A percentile compares a stretch with the other conserved stretches of the same genome.
phyloP scores from a whole-genome alignment of 495 filamentous ascomycete species.

The Thermothielavioides terrestris region DNA sequence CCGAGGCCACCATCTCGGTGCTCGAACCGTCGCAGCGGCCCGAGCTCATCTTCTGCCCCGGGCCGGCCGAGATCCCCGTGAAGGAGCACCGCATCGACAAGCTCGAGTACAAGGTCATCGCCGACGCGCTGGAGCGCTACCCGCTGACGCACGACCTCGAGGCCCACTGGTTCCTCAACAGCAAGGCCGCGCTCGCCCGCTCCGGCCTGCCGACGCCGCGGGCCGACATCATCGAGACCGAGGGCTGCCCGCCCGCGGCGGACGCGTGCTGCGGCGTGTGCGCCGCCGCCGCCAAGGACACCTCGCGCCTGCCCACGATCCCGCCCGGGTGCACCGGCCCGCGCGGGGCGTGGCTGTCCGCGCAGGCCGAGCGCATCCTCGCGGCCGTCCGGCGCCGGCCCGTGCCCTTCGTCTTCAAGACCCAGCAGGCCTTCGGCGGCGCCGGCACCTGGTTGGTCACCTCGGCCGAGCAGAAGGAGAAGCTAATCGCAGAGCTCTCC shows the following conservation, averaged over 20 bases:
- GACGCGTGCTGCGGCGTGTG: conserved; percentile 17
- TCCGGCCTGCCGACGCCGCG: conserved; percentile 22
- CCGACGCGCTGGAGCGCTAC: conserved; percentile 19
- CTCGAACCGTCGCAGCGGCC: conserved; percentile 20
- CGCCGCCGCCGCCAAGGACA: neutral
- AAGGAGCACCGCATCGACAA: conserved; percentile 15
- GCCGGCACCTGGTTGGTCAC: conserved; percentile 28
- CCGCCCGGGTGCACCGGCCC: conserved; percentile 15
- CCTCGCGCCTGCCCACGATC: conserved; percentile 7
- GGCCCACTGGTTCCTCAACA: conserved; percentile 26
- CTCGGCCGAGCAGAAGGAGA: conserved; percentile 9
- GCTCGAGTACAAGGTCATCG: conserved; percentile 20
- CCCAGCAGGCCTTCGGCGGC: conserved; percentile 29
- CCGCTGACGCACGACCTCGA: conserved; percentile 19
- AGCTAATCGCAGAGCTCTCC: conserved; percentile 14
- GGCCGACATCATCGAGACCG: conserved; percentile 13
- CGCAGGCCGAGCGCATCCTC: conserved; percentile 15
- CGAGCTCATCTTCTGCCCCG: conserved; percentile 21
- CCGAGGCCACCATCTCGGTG: conserved; percentile 21
- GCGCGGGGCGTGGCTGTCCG: conserved; percentile 16
- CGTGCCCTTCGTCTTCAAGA: conserved; percentile 29
- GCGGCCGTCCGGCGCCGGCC: conserved; percentile 5
- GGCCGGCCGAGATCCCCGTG: conserved; percentile 18
- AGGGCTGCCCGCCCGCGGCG: neutral
- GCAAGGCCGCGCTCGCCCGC: conserved; percentile 18